phyloP scores from a whole-genome alignment of 305 asterid species.

The Solanum hybrid region DNA sequence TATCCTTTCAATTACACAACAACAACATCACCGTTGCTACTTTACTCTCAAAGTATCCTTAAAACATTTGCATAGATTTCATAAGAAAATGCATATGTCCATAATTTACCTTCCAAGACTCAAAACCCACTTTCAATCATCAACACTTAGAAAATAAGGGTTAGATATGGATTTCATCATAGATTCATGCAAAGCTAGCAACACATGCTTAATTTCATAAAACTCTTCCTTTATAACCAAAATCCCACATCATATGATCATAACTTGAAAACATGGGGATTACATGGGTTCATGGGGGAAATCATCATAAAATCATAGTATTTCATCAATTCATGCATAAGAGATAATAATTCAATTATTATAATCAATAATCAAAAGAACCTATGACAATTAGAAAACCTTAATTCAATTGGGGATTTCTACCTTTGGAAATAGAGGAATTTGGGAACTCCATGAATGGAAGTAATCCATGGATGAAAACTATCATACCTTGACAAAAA shows the following conservation, averaged over 20 bases:
- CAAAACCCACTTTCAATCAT: not conserved
- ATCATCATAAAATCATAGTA: not conserved
- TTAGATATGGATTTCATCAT: not conserved
- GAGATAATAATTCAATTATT: not conserved
- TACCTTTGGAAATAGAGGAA: not conserved
- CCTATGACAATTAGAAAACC: not conserved
- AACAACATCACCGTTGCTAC: not conserved
- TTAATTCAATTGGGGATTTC: not conserved
- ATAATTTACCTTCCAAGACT: not conserved
- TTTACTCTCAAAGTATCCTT: not conserved
- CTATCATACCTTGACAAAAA: not conserved
- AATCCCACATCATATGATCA: not conserved
- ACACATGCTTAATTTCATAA: not conserved
- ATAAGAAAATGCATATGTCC: not conserved
- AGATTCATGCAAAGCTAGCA: not conserved
- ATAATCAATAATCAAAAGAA: too few species aligned
- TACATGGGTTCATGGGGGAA: not conserved
- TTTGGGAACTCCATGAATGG: not conserved
- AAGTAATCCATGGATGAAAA: not conserved
- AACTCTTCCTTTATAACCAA: not conserved
- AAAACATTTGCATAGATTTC: not conserved
- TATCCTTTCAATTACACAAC: not conserved
- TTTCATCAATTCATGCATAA: not conserved
- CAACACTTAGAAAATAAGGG: not conserved
- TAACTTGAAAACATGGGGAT: not conserved